Conservation (phyloP, 2,329 filamentous ascomycete species). For the Ophiostoma novo-ulmi region DNA sequence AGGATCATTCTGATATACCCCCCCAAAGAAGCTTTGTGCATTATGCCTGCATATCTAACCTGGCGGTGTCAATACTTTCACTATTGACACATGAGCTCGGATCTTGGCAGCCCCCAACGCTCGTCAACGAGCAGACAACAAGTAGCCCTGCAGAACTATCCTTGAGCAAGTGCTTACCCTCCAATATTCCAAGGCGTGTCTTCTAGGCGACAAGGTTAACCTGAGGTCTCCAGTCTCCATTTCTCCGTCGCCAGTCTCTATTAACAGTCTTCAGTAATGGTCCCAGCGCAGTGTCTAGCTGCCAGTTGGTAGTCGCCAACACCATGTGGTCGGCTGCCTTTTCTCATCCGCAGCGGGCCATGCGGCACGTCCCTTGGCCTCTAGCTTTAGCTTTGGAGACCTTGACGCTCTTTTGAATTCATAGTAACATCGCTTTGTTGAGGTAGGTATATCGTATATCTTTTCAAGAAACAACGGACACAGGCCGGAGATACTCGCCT, state of each 20-base stretch:
- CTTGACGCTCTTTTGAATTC: background rate
- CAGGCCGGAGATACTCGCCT: background rate
- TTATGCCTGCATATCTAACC: background rate
- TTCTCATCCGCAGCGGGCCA: conserved; percentile 3
- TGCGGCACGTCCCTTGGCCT: conserved; percentile 13
- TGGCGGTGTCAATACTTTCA: background rate
- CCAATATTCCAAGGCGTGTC: background rate
- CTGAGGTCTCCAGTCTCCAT: background rate
- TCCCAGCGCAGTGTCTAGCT: background rate
- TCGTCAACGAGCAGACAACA: background rate
- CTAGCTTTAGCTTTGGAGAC: background rate
- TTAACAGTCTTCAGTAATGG: background rate
- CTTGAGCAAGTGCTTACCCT: background rate
- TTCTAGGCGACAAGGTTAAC: background rate
- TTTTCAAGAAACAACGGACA: background rate
- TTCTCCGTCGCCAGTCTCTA: background rate
- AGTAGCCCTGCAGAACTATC: background rate
- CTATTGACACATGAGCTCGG: background rate
- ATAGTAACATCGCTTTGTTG: background rate
- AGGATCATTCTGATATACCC: background rate
- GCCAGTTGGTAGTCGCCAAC: background rate
- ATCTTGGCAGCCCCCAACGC: background rate
- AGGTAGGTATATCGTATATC: background rate
- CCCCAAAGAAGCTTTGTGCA: background rate
- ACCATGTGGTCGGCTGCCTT: conserved; percentile 2